Evolutionary conservation across 2,329 filamentous ascomycete genomes (phyloP), one percentile per base, ranked within the genome.

Genomic region (Penicillium freii): DNA sequence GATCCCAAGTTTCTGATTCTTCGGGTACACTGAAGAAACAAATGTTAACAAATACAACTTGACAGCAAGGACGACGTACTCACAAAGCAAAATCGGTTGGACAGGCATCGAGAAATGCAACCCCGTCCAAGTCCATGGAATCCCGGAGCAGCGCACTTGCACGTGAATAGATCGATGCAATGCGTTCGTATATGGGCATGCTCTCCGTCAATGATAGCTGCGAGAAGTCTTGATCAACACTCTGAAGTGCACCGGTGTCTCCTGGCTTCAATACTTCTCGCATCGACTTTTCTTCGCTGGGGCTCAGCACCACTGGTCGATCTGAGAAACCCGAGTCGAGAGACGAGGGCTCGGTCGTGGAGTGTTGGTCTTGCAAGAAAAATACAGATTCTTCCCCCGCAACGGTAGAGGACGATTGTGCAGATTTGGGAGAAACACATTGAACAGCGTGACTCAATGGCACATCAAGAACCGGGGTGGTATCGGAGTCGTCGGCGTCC

Each of bases 61-160:
- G 45, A 44, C 15, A 59, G 45, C 5, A 25, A 36, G 29, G 23
- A 1, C 4, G 13, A 19, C 13, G 17, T 53, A 64, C 42, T 19
- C 19, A 53, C 51, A 66, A 60, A 46, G 59, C 56, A 39, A 57
- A 59, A 42, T 65, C 61, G n/a, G 57, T 62, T 15, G 54, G 65
- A 42, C 58, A 27, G 7, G 63, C 55, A 54, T 61, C 51, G 5
- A 75, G 61, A 9, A 73, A 71, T 1, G 69, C 65, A 4, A 64
- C 61, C 2, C 76, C 76, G 23, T 75, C 73, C 0, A 76, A 64
- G 42, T 78, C 73, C 39, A 79, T 66, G 0, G 77, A 73, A 21
- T 77, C 69, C 2, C 75, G 68, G 11, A 81, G 71, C 3, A 79
- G 72, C 9, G 69, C 69, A 27, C 77, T 75, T 10, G 78, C 79